A percentile compares a stretch with the other conserved stretches of the same genome.
Conservation (phyloP, 148 eudicot species). For the Cornus kousa region DNA sequence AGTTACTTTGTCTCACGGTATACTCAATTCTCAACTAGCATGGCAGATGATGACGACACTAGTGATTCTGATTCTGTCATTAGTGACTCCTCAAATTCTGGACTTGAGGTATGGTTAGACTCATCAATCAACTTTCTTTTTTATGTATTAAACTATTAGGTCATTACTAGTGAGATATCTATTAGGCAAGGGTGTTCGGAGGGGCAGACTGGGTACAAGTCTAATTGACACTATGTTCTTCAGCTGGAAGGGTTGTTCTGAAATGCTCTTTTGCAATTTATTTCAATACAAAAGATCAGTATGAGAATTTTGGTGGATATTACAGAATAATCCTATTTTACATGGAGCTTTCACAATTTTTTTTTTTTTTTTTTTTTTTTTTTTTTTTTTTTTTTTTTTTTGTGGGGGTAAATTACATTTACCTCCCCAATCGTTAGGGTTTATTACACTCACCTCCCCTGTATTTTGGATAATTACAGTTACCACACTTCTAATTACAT, state of each 20-base stretch:
- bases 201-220: no score
- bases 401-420: no score
- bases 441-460: no score
- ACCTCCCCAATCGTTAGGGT: no score
- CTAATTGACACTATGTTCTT: neutral
- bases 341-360: no score
- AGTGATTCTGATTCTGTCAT: constrained; percentile 45
- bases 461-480: no score
- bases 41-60: constrained; percentile 26
- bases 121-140: neutral
- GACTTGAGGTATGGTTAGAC: constrained; percentile 35
- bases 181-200: no score
- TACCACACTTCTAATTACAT: no score
- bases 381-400: no score
- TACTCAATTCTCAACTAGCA: constrained; percentile 36
- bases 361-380: no score
- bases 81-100: constrained; percentile 38
- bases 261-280: neutral
- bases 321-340: no score
- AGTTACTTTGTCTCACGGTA: constrained; percentile 65
- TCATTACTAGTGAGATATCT: neutral
- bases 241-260: neutral
- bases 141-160: neutral
- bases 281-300: neutral
- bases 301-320: neutral